These are phyloP conservation scores for Punctularia strigosozonata DNA, from an alignment of 768 basidiomycete species.

Conservation along the genomic window DNA sequence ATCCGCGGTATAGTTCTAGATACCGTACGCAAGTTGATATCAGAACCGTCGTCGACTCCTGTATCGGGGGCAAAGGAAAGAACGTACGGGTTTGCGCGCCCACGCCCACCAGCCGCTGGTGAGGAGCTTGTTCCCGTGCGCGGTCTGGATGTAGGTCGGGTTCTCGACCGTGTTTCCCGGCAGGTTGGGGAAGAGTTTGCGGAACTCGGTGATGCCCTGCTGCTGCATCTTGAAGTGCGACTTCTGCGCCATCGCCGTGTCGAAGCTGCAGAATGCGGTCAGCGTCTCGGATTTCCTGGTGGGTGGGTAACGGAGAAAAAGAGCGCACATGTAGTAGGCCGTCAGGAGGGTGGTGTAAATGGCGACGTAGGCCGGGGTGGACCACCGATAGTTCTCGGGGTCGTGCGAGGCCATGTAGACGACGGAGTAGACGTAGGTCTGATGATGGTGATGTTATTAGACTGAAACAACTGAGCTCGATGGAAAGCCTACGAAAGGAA, in stretches of 20 bases:
- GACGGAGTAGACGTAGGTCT: constrained; percentile 96
- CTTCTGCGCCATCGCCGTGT: constrained; percentile 93
- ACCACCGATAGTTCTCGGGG: constrained; percentile 78
- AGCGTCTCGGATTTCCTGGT: constrained; percentile 2
- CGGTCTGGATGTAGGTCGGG: constrained; percentile 87
- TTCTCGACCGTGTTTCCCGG: constrained; percentile 75
- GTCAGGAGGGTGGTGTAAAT: constrained; percentile 69
- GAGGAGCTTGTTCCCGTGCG: constrained; percentile 87
- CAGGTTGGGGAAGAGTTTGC: constrained; percentile 90
- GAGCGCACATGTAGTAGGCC: constrained; percentile 74
- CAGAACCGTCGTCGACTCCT: no score
- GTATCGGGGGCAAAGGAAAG: no score
- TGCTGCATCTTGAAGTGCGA: constrained; percentile 96
- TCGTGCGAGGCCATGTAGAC: constrained; percentile 97
- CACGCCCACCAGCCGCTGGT: constrained; percentile 92
- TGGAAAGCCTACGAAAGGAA: constrained; percentile 63
- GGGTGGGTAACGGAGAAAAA: constrained; percentile 1
- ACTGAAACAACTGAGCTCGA: not conserved
- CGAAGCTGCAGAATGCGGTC: constrained; percentile 46
- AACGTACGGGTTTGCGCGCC: constrained; percentile 76
- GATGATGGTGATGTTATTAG: not conserved
- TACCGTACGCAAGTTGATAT: no score
- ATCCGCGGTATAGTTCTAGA: constrained; percentile 90
- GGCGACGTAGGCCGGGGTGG: constrained; percentile 58
- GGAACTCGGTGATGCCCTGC: constrained; percentile 74